phyloP scores from a whole-genome alignment of 1,284 basidiomycete species.

The Melampsora americana region DNA sequence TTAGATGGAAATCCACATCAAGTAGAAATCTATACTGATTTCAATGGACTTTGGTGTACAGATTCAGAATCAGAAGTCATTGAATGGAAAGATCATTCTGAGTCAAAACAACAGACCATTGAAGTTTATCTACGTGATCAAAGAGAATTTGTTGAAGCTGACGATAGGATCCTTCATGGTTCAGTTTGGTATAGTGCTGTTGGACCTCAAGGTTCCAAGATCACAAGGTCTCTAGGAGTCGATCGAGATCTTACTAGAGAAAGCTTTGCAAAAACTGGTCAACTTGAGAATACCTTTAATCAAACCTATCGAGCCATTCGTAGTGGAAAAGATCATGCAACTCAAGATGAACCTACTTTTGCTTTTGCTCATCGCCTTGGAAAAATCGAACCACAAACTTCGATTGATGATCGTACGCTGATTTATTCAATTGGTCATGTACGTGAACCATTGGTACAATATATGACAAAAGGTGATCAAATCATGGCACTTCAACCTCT shows the following conservation, averaged over 20 bases:
- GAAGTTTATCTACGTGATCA: conserved; percentile 62
- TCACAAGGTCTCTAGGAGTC: conserved; percentile 64
- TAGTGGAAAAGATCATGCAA: background rate
- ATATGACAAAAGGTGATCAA: conserved; percentile 59
- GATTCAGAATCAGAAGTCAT: conserved; percentile 46
- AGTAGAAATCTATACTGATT: conserved; percentile 66
- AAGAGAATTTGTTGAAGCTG: conserved; percentile 59
- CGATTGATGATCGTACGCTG: conserved; percentile 56
- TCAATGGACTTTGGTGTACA: conserved; percentile 59
- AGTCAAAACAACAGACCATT: conserved; percentile 58
- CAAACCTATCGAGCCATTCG: conserved; percentile 63
- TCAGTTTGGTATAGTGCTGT: conserved; percentile 60
- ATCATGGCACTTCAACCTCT: conserved; percentile 42
- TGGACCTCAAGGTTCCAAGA: conserved; percentile 53
- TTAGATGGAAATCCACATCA: conserved; percentile 62
- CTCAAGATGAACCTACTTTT: conserved; percentile 66
- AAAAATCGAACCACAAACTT: conserved; percentile 50
- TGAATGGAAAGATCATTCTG: conserved; percentile 58
- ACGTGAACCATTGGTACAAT: conserved; percentile 63
- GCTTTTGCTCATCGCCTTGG: conserved; percentile 63
- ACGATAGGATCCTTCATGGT: conserved; percentile 67
- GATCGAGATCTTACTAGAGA: conserved; percentile 62
- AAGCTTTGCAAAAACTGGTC: conserved; percentile 61
- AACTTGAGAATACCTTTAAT: conserved; percentile 62
- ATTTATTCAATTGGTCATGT: conserved; percentile 63